Conservation (phyloP, 495 filamentous ascomycete genomes). For the Sordaria brevicollis region DNA sequence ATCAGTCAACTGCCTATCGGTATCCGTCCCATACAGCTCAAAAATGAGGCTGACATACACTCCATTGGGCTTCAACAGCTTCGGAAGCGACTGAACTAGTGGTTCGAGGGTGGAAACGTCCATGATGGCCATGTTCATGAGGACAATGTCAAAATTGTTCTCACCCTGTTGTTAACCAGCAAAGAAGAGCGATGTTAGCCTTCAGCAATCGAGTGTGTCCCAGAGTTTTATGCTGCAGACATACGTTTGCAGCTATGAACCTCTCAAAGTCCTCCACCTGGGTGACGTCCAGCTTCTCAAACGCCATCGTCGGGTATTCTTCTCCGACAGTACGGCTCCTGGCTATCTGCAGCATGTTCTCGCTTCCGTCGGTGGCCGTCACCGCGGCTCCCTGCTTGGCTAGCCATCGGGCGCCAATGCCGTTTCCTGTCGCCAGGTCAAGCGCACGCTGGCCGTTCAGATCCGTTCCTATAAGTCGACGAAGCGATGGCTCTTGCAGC, state of each 20-base stretch:
- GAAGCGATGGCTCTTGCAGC: constrained; percentile 27
- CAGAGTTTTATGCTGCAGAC: background rate
- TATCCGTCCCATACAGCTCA: background rate
- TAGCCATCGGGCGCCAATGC: constrained; percentile 29
- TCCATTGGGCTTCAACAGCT: constrained; percentile 24
- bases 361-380: constrained; percentile 27
- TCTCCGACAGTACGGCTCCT: background rate
- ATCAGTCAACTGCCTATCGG: background rate
- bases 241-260: constrained; percentile 8
- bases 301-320: constrained; percentile 7
- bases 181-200: background rate
- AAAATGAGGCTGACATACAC: constrained; percentile 18
- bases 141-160: constrained; percentile 20
- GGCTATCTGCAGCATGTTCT: constrained; percentile 22
- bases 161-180: background rate
- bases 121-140: constrained; percentile 39
- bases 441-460: constrained; percentile 14
- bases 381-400: constrained; percentile 18
- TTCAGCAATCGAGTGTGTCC: too few relatives aligned
- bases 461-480: constrained; percentile 17
- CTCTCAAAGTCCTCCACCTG: constrained; percentile 12
- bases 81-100: constrained; percentile 22
- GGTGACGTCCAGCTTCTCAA: constrained; percentile 25
- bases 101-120: constrained; percentile 27
- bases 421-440: constrained; percentile 34